phyloP scores from a whole-genome alignment of 106 monocot genomes.

The Phalaenopsis aphrodite region DNA sequence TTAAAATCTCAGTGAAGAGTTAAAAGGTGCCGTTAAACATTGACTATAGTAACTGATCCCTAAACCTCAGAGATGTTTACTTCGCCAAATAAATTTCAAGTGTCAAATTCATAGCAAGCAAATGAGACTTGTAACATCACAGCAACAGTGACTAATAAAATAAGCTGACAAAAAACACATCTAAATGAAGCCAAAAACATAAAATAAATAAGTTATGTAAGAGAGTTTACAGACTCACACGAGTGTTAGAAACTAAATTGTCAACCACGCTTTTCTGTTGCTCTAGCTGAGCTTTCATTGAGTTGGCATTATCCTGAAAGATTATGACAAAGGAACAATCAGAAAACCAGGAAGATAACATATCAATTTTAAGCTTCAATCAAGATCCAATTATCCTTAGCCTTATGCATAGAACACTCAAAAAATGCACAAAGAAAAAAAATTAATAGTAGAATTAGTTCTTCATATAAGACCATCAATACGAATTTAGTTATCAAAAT shows the following conservation, averaged over 20 bases:
- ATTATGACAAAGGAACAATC: background rate
- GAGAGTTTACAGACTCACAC: constrained; percentile 32
- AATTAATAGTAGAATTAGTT: background rate
- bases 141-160: background rate
- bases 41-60: background rate
- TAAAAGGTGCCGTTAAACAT: background rate
- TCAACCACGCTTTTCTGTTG: constrained; percentile 92
- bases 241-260: constrained; percentile 85
- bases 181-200: background rate
- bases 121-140: background rate
- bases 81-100: background rate
- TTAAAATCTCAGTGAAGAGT: background rate
- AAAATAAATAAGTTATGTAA: background rate
- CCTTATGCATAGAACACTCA: background rate
- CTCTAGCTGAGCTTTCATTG: constrained; percentile 81
- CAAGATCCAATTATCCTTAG: background rate
- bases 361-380: background rate
- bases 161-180: background rate
- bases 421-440: background rate
- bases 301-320: constrained; percentile 84
- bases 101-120: background rate
- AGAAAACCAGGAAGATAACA: background rate
- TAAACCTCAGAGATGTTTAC: background rate
- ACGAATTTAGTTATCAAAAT: background rate
- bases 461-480: background rate